Conservation (phyloP, 805 yeast genomes). For the Metschnikowia borealis region DNA sequence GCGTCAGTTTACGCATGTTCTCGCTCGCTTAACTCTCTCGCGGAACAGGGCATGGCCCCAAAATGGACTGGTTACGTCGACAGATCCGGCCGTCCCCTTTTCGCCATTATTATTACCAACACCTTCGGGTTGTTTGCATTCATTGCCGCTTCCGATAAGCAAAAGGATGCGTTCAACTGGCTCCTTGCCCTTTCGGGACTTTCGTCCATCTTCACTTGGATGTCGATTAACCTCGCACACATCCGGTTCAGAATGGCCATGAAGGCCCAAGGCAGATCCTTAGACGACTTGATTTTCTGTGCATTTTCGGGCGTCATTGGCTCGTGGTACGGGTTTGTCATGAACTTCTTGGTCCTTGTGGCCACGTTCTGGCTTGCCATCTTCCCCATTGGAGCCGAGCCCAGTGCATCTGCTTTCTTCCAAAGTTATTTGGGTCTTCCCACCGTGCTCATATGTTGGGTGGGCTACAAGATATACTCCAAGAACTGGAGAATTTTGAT, state of each 20-base stretch:
- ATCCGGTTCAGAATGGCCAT: constrained; percentile 39
- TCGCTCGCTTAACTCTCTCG: constrained; percentile 36
- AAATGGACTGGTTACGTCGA: constrained; percentile 33
- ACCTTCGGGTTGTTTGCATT: constrained; percentile 36
- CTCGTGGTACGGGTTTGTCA: constrained; percentile 22
- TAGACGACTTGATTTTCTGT: constrained; percentile 50
- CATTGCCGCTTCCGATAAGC: constrained; percentile 38
- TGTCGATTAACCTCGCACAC: constrained; percentile 38
- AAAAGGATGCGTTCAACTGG: constrained; percentile 38
- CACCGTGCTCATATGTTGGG: constrained; percentile 21
- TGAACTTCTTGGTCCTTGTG: constrained; percentile 21
- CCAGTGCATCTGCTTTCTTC: constrained; percentile 23
- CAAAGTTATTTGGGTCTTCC: constrained; percentile 26
- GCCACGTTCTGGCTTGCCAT: constrained; percentile 27
- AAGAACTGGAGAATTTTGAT: constrained; percentile 19
- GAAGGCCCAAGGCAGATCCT: constrained; percentile 38
- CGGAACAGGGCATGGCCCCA: constrained; percentile 42
- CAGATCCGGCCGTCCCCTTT: constrained; percentile 37
- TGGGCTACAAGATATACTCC: constrained; percentile 23
- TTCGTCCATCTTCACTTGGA: constrained; percentile 43
- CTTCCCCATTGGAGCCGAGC: constrained; percentile 23
- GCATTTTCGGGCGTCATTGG: constrained; percentile 44
- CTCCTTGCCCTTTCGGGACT: constrained; percentile 41
- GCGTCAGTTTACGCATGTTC: constrained; percentile 43
- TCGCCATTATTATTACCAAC: constrained; percentile 31